Base-by-base conservation (phyloP, 2,329 filamentous ascomycete species). In the Graphilbum fragrans region DNA sequence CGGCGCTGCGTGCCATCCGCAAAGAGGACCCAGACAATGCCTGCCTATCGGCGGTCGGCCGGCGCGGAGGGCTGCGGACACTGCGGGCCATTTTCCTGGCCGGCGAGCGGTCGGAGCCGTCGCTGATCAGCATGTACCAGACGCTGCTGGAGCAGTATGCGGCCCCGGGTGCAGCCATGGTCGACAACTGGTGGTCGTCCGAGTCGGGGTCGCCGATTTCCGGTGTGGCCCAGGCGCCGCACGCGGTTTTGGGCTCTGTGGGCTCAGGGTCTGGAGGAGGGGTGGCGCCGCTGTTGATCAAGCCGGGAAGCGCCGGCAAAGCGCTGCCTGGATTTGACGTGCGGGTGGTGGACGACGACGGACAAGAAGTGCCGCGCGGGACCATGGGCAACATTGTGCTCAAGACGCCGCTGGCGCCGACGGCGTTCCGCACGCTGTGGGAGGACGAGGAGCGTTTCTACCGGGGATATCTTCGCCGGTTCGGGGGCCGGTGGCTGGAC, bases 381-480 rank as follows among this genome's bases (percentile, higher is more conserved):
- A 76, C 64, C 19, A 94, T 93, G 84, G 90, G 88, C 0, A 95
- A 95, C 56, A 92, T 95, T 46, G 87, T 95, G 10, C 68, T 96
- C 39, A 82, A 69, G 0, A 72, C 86, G 41, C 90, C 90, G 0
- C 67, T 95, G 22, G 86, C 85, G 0, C 90, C 88, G 0, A 92
- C 86, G 0, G 87, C 81, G 0, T 87, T 95, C 53, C 81, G 86
- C 1, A 88, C 80, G 2, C 66, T 95, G 2, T 95, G 88, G 82
- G 66, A 81, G 39, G 88, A 95, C 47, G 82, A 87, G 36, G 82
- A 85, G 47, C 68, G 88, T 27, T 94, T 94, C 57, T 93, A 87
- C 59, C 80, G 74, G 47, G 77, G 86, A 2, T 96, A 95, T 53
- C 61, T 94, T 49, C 82, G 82, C 59, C 70, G 88, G 14, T 96